Evolutionary conservation across 352 stramenopile species (phyloP).

Genomic region (Phytopythium cucurbitacearum): DNA sequence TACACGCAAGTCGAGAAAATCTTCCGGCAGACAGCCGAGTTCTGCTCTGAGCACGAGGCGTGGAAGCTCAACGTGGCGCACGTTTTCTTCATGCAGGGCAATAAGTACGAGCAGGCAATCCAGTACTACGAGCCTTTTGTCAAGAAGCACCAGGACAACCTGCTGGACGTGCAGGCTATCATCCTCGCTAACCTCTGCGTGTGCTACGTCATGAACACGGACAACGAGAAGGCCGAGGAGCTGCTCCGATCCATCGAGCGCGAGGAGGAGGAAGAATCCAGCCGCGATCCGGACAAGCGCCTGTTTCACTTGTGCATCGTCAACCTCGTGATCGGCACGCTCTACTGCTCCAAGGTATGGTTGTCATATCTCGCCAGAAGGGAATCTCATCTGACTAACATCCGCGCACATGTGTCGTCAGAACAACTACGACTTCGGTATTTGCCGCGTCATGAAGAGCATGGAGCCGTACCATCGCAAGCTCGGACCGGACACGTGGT

Average conservation of each 20-base stretch:
- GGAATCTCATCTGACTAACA: neutral
- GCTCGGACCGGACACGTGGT: slow-evolving; percentile 94
- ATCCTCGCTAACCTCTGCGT: slow-evolving; percentile 97
- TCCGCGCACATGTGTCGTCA: slow-evolving; percentile 6
- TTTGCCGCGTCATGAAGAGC: slow-evolving; percentile 93
- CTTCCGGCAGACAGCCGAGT: slow-evolving; percentile 93
- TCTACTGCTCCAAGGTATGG: slow-evolving; percentile 94
- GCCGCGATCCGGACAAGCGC: slow-evolving; percentile 86
- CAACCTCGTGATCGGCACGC: slow-evolving; percentile 96
- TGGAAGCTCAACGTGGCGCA: slow-evolving; percentile 97
- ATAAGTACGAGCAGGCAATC: slow-evolving; percentile 86
- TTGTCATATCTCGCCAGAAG: too few species aligned
- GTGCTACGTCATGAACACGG: slow-evolving; percentile 96
- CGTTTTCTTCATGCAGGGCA: slow-evolving; percentile 94
- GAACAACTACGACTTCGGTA: slow-evolving; percentile 97
- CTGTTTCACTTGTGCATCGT: slow-evolving; percentile 96
- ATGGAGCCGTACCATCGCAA: slow-evolving; percentile 96
- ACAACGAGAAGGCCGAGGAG: slow-evolving; percentile 96
- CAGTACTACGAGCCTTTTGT: slow-evolving; percentile 96
- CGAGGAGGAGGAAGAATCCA: slow-evolving; percentile 90
- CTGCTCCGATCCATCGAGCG: slow-evolving; percentile 94
- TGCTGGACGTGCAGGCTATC: slow-evolving; percentile 94
- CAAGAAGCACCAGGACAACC: slow-evolving; percentile 87
- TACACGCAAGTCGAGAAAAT: slow-evolving; percentile 96
- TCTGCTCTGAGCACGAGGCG: slow-evolving; percentile 93